Base-by-base conservation (phyloP, 225 moss, liverwort and hornwort genomes). In the Physcomitrium patens region DNA sequence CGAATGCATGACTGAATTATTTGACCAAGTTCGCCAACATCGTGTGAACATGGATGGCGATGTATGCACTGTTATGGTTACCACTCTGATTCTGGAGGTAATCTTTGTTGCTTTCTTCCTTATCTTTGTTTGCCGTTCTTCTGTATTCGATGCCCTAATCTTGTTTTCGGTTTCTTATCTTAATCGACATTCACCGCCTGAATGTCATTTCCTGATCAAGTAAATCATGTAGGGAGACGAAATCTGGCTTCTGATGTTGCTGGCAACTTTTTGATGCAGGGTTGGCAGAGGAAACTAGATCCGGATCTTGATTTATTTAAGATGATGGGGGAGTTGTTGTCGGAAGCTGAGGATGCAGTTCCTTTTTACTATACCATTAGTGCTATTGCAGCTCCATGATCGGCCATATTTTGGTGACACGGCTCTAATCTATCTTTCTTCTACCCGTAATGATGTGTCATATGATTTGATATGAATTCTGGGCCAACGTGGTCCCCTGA, bases 51-150 rank as follows among this genome's bases (percentile, higher is more conserved):
- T 92, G 86, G 96, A 96, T 80, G 96, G 93, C 31, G 92, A 94
- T 62, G 89, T 94, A 10, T 94, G 94, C 76, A 96, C 92, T n/a
- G 89, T 94, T 63, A 96, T 96, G 96, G 96, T 96, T 63, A 96
- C 96, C 55, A 91, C 96, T 55, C 75, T 96, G 23, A 85, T 96
- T 13, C 85, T 96, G 61, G 93, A 96, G 94, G 92, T 96, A 43
- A 69, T 10, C 9, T 6, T 18, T 4, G 12, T 15, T 46, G 17
- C 28, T 22, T 60, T 41, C 1, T 31, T 46, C 18, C 53, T 15
- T 50, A 26, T 58, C 44, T 10, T 57, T 12, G 20, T 17, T 49
- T 1, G 41, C 6, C 1, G 24, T 46, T 42, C 41, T 67, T 10
- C 1, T 31, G 18, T 19, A 12, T 26, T 14, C 15, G 55, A 22